Percentiles rank a stretch among this genome's conserved stretches.
phyloP scores from a whole-genome alignment of 2,329 filamentous ascomycete species.

The Pseudogymnoascus sp. region DNA sequence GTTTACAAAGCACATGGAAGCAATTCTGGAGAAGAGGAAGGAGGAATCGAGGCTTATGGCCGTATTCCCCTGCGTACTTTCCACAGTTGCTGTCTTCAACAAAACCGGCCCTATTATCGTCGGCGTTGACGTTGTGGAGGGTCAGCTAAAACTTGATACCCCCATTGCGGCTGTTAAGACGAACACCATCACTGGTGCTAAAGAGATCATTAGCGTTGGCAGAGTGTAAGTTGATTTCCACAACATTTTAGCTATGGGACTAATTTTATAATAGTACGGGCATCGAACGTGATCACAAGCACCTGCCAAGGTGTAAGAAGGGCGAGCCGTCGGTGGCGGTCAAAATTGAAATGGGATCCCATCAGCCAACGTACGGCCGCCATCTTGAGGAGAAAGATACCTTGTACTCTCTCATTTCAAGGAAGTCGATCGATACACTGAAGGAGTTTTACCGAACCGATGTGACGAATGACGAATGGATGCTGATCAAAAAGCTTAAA shows the following conservation, averaged over 20 bases:
- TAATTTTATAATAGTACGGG: conserved; percentile 55
- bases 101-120: conserved; percentile 94
- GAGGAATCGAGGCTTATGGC: conserved; percentile 92
- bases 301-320: conserved; percentile 84
- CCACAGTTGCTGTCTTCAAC: conserved; percentile 91
- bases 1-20: conserved; percentile 90
- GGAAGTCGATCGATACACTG: conserved; percentile 83
- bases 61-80: conserved; percentile 91
- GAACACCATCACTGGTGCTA: conserved; percentile 68
- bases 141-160: conserved; percentile 76
- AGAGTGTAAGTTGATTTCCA: conserved; percentile 51
- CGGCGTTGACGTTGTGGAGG: conserved; percentile 91
- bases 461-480: conserved; percentile 88
- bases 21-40: conserved; percentile 83
- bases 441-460: conserved; percentile 93
- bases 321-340: conserved; percentile 94
- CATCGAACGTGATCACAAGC: conserved; percentile 97
- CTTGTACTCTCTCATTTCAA: conserved; percentile 80
- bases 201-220: conserved; percentile 77
- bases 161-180: conserved; percentile 81
- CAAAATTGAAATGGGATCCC: conserved; percentile 89
- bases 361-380: conserved; percentile 89
- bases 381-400: conserved; percentile 87
- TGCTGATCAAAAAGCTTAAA: conserved; percentile 91
- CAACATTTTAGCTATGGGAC: conserved; percentile 10